Conservation (phyloP, 306 rosid genomes). For the Acacia acuminata region DNA sequence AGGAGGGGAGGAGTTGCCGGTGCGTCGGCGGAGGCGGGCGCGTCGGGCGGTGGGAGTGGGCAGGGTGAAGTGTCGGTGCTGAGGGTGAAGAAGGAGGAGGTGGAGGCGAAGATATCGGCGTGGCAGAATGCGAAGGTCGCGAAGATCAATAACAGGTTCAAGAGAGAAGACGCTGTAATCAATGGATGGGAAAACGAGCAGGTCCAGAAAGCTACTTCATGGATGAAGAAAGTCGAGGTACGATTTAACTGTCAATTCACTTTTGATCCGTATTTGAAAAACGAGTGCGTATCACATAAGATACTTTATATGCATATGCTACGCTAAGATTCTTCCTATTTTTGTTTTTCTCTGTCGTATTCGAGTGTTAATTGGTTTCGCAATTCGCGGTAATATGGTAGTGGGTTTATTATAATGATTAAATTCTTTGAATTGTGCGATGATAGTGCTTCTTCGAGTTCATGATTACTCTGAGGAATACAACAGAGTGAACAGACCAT, state of each 20-base stretch:
- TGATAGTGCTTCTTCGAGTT: slow-evolving; percentile 5
- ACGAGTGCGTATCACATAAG: slow-evolving; percentile 54
- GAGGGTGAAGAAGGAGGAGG: slow-evolving; percentile 94
- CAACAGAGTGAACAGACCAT: not conserved
- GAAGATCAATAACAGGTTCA: slow-evolving; percentile 85
- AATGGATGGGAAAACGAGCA: slow-evolving; percentile 90
- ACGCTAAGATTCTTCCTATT: slow-evolving; percentile 51
- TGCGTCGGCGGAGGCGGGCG: not conserved
- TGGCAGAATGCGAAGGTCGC: slow-evolving; percentile 94
- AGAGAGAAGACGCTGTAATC: slow-evolving; percentile 90
- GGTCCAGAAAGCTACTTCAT: slow-evolving; percentile 77
- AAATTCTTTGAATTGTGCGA: not conserved
- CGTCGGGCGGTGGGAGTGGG: slow-evolving; percentile 5
- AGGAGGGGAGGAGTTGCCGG: slow-evolving; percentile 14
- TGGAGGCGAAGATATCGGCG: slow-evolving; percentile 89
- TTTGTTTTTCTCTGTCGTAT: not conserved
- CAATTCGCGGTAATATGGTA: slow-evolving; percentile 4
- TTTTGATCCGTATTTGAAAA: slow-evolving; percentile 34
- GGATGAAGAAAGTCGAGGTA: slow-evolving; percentile 98
- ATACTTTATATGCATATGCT: slow-evolving; percentile 47
- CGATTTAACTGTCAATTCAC: not conserved
- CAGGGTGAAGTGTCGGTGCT: slow-evolving; percentile 58
- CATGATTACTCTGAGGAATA: slow-evolving; percentile 27
- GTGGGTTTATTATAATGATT: not conserved
- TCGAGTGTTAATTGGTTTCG: not conserved